Evolutionary conservation across 768 basidiomycete species (phyloP), one percentile per base, ranked within the genome.

Genomic region (Pleurotus sapidus): DNA sequence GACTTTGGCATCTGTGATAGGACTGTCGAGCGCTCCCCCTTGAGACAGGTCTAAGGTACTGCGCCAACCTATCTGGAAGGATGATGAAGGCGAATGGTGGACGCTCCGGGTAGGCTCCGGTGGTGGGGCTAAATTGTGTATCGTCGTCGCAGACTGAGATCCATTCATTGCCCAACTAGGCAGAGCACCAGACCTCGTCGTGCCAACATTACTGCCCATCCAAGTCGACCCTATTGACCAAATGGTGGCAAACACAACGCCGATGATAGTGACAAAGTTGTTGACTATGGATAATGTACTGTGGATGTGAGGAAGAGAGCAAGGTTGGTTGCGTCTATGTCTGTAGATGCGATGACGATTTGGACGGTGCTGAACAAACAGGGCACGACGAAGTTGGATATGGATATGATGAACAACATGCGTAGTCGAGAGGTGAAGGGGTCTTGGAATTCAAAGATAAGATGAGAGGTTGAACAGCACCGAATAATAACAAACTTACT

Each of bases 351-450:
- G 9, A 69, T 56, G 23, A 72, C 60, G 49, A 76, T 63, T 46
- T 72, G 69, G 17, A 64, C 68, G 39, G 76, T 60, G 59, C 65
- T 68, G 61, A 75, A 64, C 25, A 74, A 54, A 24, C 68, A 65
- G 12, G 75, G 76, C 60, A 76, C 70, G 39, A 76, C 65, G 61
- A 76, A 76, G 59, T 74, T 76, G 1, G 71, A 65, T 11, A 67
- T 49, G 0, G 74, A 68, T 55, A 77, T 72, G 43, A 67, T 65
- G 62, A 76, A 76, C 12, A 76, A 60, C 17, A 62, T 66, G 15
- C 64, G 67, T 17, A 75, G 30, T 18, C 67, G 67, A 2, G 62
- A 53, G 17, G 65, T 56, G 17, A 67, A 47, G 45, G 54, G 61
- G 40, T 62, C 64, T 67, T 50, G 9, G 9, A 34, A 34, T 11